A percentile compares a stretch with the other conserved stretches of the same genome.
Conservation (phyloP, 805 yeast genomes). For the Suhomyces sp. region DNA sequence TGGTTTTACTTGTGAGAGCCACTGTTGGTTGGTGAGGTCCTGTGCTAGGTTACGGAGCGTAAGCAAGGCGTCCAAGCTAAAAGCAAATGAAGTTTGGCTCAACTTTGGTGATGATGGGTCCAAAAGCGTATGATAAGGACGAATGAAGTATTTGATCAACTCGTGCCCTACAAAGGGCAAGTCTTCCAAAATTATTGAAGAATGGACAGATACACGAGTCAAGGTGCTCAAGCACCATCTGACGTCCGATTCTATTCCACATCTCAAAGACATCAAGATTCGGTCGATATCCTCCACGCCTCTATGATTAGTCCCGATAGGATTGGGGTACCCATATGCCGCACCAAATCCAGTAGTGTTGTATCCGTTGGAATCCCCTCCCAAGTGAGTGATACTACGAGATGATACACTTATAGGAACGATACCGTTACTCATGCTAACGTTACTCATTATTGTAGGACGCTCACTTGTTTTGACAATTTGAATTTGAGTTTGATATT, state of each 20-base stretch:
- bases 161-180: conserved; percentile 43
- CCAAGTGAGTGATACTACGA: background rate
- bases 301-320: conserved; percentile 31
- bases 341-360: conserved; percentile 9
- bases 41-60: conserved; percentile 79
- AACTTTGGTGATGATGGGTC: conserved; percentile 16
- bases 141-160: conserved; percentile 33
- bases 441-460: background rate
- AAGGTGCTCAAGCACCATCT: conserved; percentile 66
- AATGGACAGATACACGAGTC: conserved; percentile 37
- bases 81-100: conserved; percentile 19
- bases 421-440: conserved; percentile 4
- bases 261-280: conserved; percentile 65
- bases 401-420: conserved; percentile 4
- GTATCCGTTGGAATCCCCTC: background rate
- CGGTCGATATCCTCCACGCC: conserved; percentile 67
- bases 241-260: conserved; percentile 63
- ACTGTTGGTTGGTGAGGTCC: conserved; percentile 77
- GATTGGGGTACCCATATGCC: conserved; percentile 10
- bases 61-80: conserved; percentile 49
- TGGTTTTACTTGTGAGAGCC: conserved; percentile 54
- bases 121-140: conserved; percentile 26
- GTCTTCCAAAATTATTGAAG: conserved; percentile 32
- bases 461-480: background rate
- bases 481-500: background rate